Evolutionary conservation across 2,329 filamentous ascomycete species (phyloP).

Genomic region (Scytalidium sp.): DNA sequence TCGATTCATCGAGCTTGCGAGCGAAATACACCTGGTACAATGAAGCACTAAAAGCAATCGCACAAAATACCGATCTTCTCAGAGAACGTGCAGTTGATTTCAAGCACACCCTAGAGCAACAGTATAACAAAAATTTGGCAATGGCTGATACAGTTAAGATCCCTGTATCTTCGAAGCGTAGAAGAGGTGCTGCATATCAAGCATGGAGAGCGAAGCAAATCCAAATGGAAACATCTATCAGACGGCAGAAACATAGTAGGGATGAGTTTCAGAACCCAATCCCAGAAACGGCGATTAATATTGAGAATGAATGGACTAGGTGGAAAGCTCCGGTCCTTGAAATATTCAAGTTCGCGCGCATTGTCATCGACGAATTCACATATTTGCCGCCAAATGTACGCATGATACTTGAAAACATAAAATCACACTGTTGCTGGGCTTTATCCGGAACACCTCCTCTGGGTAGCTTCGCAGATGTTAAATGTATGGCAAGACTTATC

Average conservation of each 20-base stretch:
- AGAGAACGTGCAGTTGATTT: conserved; percentile 6
- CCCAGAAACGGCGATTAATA: background rate
- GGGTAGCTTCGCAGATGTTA: conserved; percentile 55
- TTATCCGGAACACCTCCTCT: conserved; percentile 61
- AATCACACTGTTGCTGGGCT: conserved; percentile 41
- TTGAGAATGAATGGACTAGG: background rate
- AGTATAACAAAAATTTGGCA: conserved; percentile 25
- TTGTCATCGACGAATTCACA: conserved; percentile 65
- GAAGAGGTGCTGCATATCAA: conserved; percentile 25
- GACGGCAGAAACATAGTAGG: conserved; percentile 7
- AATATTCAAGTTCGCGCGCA: conserved; percentile 56
- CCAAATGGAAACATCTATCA: conserved; percentile 4
- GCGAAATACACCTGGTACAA: conserved; percentile 49
- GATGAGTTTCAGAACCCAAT: background rate
- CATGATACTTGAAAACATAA: conserved; percentile 1
- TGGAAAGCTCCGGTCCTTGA: conserved; percentile 43
- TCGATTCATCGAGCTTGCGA: conserved; percentile 35
- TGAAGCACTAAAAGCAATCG: conserved; percentile 38
- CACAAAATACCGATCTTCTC: conserved; percentile 28
- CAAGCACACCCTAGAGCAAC: conserved; percentile 19
- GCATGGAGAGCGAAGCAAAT: conserved; percentile 13
- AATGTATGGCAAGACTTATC: conserved; percentile 54
- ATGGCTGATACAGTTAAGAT: conserved; percentile 25
- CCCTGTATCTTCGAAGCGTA: conserved; percentile 21
- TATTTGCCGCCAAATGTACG: conserved; percentile 37